Evolutionary conservation across 2,329 filamentous ascomycete genomes (phyloP).

Genomic region (Plectosphaerella cucumerina): DNA sequence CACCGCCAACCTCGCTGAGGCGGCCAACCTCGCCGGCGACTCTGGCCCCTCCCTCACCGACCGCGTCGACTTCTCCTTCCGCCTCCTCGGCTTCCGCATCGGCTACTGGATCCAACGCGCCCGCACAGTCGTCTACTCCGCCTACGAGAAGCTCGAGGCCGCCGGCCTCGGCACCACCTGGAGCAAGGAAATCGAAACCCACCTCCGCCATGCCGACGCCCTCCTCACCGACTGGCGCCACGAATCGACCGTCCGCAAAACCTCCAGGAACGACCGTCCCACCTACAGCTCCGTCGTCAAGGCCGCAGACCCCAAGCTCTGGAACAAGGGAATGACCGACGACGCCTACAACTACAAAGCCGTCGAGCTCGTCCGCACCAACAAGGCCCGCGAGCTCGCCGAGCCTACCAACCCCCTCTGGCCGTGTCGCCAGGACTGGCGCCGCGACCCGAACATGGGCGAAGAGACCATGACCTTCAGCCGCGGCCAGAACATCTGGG

Average conservation of each 20-base stretch:
- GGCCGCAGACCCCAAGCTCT: constrained; percentile 22
- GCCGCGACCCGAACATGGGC: constrained; percentile 11
- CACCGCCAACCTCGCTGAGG: constrained; percentile 1
- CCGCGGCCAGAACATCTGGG: constrained; percentile 28
- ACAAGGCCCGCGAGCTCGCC: constrained; percentile 38
- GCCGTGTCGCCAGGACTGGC: constrained; percentile 26
- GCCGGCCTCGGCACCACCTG: constrained; percentile 5
- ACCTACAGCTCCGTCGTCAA: constrained; percentile 23
- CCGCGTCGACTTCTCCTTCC: constrained; percentile 11
- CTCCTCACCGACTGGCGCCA: constrained; percentile 18
- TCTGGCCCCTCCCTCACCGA: neutral
- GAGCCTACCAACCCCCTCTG: constrained; percentile 38
- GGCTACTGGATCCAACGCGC: constrained; percentile 15
- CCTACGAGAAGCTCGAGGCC: constrained; percentile 8
- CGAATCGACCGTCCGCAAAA: neutral
- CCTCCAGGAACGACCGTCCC: constrained; percentile 12
- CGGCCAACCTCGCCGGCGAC: constrained; percentile 8
- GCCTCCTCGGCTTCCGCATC: constrained; percentile 19
- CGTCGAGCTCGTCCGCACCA: constrained; percentile 20
- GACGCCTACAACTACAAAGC: neutral
- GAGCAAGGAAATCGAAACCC: neutral
- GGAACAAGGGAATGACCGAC: neutral
- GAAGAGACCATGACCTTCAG: constrained; percentile 11
- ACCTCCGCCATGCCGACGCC: neutral
- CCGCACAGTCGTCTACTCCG: neutral